Base-by-base conservation (phyloP, 1,284 basidiomycete genomes). In the Cryptococcus amylolentus region DNA sequence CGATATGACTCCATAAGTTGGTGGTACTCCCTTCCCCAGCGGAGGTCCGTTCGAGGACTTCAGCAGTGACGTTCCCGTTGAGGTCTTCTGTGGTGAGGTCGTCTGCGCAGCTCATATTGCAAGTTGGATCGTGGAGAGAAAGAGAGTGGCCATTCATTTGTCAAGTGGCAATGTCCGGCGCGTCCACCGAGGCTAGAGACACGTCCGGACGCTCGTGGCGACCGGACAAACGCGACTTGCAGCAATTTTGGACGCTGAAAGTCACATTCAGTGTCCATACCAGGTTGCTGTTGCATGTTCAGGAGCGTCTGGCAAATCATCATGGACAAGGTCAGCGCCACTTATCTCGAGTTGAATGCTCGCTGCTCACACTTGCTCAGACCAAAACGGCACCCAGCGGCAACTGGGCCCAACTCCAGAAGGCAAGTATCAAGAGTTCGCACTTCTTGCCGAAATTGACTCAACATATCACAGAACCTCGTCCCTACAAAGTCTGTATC, bases 51-150 rank as follows among this genome's bases (percentile, higher is more conserved):
- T 77, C 75, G 27, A 77, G 68, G 2, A 78, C 75, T 23, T 72
- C 57, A 2, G 69, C 56, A 4, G 72, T 60, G 47, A 70, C 69
- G 28, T 57, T 56, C 14, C 63, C 64, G 31, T 64, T 70, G 38
- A 78, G 60, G 52, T 77, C 75, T 39, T 73, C 72, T 6, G 69
- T 58, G 3, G 75, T 78, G 8, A 78, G 71, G 57, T 78, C 76
- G 66, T 77, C 76, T 51, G 73, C 70, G 60, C 76, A 78, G 62
- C 63, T 72, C 76, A 78, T 78, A 3, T 23, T n/a, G 45, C 53
- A 57, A 27, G 40, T 5, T 23, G 23, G 39, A 23, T 47, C 45
- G 10, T 44, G 9, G 14, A 27, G 20, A 20, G 28, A 26, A 27
- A 7, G 10, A 31, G 14, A 14, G 18, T 14, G 2, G 3, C 26